Conservation (phyloP, 2,329 filamentous ascomycete species). For the Aureobasidium pullulans region DNA sequence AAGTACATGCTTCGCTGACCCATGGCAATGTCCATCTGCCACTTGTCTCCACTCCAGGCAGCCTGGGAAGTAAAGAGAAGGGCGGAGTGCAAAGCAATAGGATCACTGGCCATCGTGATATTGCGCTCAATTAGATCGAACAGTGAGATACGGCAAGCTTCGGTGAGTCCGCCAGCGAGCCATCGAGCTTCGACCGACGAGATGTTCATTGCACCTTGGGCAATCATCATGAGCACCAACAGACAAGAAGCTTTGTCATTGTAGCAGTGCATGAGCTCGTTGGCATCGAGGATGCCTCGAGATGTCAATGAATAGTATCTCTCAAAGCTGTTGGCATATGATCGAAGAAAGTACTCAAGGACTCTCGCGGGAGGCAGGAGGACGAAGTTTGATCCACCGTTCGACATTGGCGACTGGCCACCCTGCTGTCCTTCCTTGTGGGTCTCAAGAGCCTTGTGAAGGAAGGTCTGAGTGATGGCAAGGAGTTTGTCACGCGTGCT, state of each 20-base stretch:
- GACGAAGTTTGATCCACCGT: constrained; percentile 54
- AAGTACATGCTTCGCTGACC: constrained; percentile 67
- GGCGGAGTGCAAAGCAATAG: constrained; percentile 56
- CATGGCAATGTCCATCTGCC: constrained; percentile 72
- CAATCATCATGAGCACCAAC: constrained; percentile 64
- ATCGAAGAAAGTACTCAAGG: constrained; percentile 59
- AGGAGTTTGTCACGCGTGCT: constrained; percentile 60
- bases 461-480: constrained; percentile 63
- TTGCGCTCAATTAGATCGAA: constrained; percentile 68
- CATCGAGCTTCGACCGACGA: constrained; percentile 58
- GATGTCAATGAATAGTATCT: constrained; percentile 59
- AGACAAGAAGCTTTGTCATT: constrained; percentile 60
- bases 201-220: constrained; percentile 60
- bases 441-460: constrained; percentile 63
- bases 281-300: constrained; percentile 55
- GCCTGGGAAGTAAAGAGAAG: constrained; percentile 61
- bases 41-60: constrained; percentile 68
- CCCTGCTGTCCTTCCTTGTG: constrained; percentile 42
- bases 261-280: constrained; percentile 54
- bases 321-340: constrained; percentile 58
- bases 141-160: constrained; percentile 64
- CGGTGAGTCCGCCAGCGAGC: constrained; percentile 58
- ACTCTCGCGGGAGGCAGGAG: constrained; percentile 59
- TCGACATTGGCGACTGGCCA: constrained; percentile 39
- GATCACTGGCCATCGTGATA: constrained; percentile 59